These are phyloP conservation scores for Dioscorea cayenensis DNA, from an alignment of 116 monocot genomes.

Conservation along the genomic window DNA sequence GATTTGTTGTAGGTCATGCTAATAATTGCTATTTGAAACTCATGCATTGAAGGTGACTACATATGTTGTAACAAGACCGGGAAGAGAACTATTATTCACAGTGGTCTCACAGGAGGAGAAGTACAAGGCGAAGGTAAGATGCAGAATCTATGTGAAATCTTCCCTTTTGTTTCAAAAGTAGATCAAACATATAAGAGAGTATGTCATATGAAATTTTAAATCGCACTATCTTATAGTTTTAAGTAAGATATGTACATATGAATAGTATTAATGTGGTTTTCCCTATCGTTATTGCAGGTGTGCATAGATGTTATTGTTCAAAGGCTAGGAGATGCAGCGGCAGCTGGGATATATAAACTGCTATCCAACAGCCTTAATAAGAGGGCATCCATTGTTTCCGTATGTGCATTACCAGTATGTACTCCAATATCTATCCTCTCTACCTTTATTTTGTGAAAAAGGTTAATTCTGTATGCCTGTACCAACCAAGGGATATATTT, in stretches of 20 bases:
- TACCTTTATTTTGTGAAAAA: too few relatives aligned
- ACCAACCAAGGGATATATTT: too few relatives aligned
- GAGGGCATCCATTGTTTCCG: slow-evolving; percentile 42
- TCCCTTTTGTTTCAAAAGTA: background rate
- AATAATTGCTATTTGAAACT: background rate
- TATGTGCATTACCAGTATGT: slow-evolving; percentile 76
- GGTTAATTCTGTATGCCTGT: too few relatives aligned
- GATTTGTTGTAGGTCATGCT: background rate
- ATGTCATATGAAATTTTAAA: too few relatives aligned
- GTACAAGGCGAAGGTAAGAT: slow-evolving; percentile 92
- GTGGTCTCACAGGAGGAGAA: slow-evolving; percentile 94
- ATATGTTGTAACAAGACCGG: slow-evolving; percentile 92
- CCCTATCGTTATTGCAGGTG: slow-evolving; percentile 30
- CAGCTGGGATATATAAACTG: slow-evolving; percentile 77
- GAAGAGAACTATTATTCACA: slow-evolving; percentile 91
- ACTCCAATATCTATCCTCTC: background rate
- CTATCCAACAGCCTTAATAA: slow-evolving; percentile 49
- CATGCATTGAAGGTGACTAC: slow-evolving; percentile 64
- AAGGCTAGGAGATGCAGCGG: slow-evolving; percentile 91
- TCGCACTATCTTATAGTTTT: too few relatives aligned
- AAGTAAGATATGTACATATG: background rate
- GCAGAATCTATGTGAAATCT: background rate
- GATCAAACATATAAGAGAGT: too few relatives aligned
- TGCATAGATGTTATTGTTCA: slow-evolving; percentile 97
- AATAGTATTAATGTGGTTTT: background rate